phyloP scores from a whole-genome alignment of 345 rosid species.

The Orychophragmus violaceus region DNA sequence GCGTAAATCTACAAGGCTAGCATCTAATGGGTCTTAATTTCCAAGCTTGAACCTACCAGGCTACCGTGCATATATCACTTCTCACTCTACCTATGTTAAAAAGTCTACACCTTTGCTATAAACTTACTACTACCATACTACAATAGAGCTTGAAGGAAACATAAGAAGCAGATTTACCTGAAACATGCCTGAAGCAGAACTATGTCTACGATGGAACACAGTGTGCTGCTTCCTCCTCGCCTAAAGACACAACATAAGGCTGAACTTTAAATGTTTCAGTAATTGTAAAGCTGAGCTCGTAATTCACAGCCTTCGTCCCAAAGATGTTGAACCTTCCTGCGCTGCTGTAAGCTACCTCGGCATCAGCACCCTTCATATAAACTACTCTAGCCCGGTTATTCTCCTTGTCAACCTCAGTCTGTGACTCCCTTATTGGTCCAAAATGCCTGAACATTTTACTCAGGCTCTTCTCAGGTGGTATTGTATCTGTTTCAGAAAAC shows the following conservation, averaged over 20 bases:
- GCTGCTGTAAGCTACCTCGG: constrained; percentile 73
- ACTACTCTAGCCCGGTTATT: constrained; percentile 86
- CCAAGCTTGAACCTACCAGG: not conserved
- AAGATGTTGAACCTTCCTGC: constrained; percentile 73
- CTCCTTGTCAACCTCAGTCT: constrained; percentile 68
- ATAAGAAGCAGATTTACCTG: constrained; percentile 29
- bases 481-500: constrained; percentile 52
- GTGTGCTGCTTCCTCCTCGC: constrained; percentile 38
- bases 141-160: too few species aligned
- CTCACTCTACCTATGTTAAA: not conserved
- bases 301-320: constrained; percentile 56
- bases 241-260: constrained; percentile 26
- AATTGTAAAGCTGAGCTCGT: constrained; percentile 59
- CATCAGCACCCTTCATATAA: constrained; percentile 65
- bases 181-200: constrained; percentile 2
- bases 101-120: not conserved
- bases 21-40: too few species aligned
- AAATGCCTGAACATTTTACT: constrained; percentile 79
- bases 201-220: not conserved
- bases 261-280: constrained; percentile 50
- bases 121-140: too few species aligned
- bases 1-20: too few species aligned
- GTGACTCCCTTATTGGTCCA: constrained; percentile 67
- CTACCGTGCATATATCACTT: not conserved
- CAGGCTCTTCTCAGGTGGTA: constrained; percentile 73